Evolutionary conservation across 129 eudicot genomes (phyloP).

Genomic region (Apium graveolens): DNA sequence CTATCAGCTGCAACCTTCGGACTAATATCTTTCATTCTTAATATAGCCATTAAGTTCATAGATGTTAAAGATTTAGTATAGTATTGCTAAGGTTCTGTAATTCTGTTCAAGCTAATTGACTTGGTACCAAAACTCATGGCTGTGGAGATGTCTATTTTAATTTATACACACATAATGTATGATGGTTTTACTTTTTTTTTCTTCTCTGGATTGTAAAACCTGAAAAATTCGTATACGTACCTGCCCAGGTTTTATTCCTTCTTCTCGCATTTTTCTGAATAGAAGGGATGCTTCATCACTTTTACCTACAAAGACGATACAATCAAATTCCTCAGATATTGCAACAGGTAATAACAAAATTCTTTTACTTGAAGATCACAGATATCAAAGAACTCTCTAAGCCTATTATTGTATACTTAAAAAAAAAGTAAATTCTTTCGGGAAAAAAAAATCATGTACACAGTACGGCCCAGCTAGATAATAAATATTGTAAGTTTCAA

Average conservation of each 20-base stretch:
- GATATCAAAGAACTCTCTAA: background rate
- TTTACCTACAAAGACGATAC: slow-evolving; percentile 46
- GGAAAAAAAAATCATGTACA: background rate
- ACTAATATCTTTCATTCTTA: background rate
- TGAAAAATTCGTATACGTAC: slow-evolving; percentile 24
- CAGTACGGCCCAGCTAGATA: background rate
- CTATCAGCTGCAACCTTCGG: background rate
- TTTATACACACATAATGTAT: background rate
- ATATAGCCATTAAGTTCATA: background rate
- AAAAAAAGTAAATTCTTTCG: too few species aligned
- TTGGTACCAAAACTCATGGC: background rate
- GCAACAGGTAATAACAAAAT: background rate
- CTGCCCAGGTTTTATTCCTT: slow-evolving; percentile 91
- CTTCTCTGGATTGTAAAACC: background rate
- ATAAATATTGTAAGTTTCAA: background rate
- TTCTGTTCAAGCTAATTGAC: background rate
- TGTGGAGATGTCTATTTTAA: background rate
- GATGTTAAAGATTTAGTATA: background rate
- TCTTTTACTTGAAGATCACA: background rate
- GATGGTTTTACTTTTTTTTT: background rate
- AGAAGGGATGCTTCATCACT: slow-evolving; percentile 55
- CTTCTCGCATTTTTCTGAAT: slow-evolving; percentile 73
- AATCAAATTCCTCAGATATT: background rate
- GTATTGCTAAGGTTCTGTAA: background rate
- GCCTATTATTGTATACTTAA: background rate